Base-by-base conservation (phyloP, 495 filamentous ascomycete genomes). In the Aspergillus leporis region DNA sequence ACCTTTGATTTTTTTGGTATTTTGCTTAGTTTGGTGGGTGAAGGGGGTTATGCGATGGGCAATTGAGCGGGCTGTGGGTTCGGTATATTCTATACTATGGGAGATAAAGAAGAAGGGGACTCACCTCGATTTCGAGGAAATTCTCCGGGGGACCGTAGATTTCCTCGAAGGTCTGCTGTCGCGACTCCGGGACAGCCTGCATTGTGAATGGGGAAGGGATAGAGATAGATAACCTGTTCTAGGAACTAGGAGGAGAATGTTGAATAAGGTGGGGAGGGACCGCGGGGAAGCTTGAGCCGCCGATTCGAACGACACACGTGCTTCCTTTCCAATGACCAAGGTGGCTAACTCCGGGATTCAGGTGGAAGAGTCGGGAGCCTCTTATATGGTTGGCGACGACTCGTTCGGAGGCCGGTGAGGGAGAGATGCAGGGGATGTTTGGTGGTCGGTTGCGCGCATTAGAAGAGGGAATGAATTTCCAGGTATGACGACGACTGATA, bases 121-220 rank as follows among this genome's bases (percentile, higher is more conserved):
- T 60, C 64, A 97, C 94, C 77, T 98, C 95, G 47, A 98, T 95
- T 78, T 98, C 94, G 38, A 98, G 83, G 71, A 97, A 97, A 76
- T 98, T 98, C 83, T 98, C 94, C 16, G 95, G 94, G 14, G 93
- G 93, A 5, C 93, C 94, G 73, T 98, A 98, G 71, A 98, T 96
- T 83, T 98, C 94, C 77, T 98, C 94, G 69, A 96, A 98, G 66
- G 87, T 92, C 81, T 98, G 94, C 71, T 88, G 85, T 61, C 93
- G 90, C 51, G 87, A 87, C 74, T 91, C 89, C 14, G 90, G 90
- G 77, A 93, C 87, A 57, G 89, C 86, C 77, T 90, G 87, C 88
- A 92, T 87, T 60, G 81, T 87, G 70, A 54, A 45, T 6, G 25
- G 59, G 52, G 61, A 14, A 22, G 16, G 49, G 18, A 18, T 23